phyloP scores from a whole-genome alignment of 768 basidiomycete species.

The Boletus eberwhitei region DNA sequence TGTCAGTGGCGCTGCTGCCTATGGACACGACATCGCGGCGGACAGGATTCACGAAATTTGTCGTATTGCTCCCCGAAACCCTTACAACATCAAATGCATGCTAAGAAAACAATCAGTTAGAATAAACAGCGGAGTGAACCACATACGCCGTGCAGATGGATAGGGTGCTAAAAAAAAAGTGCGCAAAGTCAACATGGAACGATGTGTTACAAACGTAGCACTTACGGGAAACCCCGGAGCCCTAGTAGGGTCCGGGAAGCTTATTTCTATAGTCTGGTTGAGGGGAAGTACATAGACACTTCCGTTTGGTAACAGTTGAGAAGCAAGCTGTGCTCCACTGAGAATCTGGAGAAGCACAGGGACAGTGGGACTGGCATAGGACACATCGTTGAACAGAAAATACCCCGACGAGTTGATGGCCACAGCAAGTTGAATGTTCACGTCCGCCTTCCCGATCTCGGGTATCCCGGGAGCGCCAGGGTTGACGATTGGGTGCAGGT shows the following conservation, averaged over 20 bases:
- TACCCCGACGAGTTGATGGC: not conserved
- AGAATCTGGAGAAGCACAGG: conserved; percentile 61
- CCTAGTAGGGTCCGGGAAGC: conserved; percentile 35
- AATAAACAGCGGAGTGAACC: not conserved
- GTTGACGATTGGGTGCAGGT: conserved; percentile 36
- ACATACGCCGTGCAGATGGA: conserved; percentile 43
- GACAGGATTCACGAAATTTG: conserved; percentile 38
- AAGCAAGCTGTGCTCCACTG: conserved; percentile 45
- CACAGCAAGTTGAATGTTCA: conserved; percentile 28
- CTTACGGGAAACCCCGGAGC: conserved; percentile 31
- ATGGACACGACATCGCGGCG: conserved; percentile 33
- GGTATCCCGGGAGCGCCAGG: conserved; percentile 39
- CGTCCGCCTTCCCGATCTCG: conserved; percentile 38
- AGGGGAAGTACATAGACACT: conserved; percentile 44
- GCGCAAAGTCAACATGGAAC: not conserved
- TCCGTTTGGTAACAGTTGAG: conserved; percentile 48
- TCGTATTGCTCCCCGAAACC: conserved; percentile 22
- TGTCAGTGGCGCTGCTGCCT: conserved; percentile 30
- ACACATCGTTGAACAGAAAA: conserved; percentile 26
- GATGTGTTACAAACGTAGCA: not conserved
- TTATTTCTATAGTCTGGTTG: conserved; percentile 45
- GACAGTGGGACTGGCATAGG: conserved; percentile 38
- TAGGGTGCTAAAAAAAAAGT: conserved; percentile 30
- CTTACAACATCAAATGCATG: conserved; percentile 38
- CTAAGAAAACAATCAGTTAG: conserved; percentile 10